These are phyloP conservation scores for Cystofilobasidium capitatum DNA, from an alignment of 768 basidiomycete genomes.

Conservation along the genomic window DNA sequence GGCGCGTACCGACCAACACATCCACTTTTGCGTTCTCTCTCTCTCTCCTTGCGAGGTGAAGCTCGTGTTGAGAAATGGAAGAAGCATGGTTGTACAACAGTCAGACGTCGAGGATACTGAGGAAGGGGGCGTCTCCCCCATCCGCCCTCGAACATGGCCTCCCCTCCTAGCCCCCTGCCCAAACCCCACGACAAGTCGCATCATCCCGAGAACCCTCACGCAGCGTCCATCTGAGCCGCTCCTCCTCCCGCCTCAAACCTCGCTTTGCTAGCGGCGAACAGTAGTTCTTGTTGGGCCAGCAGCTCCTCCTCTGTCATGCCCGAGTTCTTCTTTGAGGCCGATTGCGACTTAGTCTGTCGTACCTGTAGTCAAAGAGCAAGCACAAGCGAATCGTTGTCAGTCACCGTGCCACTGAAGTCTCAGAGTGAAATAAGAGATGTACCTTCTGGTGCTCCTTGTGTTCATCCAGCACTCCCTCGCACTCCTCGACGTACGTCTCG, in stretches of 20 bases:
- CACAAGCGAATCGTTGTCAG: too few species aligned
- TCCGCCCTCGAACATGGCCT: not conserved
- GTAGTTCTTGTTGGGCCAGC: constrained; percentile 69
- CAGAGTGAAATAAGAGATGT: too few species aligned
- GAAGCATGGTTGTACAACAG: not conserved
- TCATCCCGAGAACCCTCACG: not conserved
- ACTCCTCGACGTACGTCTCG: constrained; percentile 78
- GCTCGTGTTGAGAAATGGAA: not conserved
- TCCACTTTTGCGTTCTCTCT: too few species aligned
- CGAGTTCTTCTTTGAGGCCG: constrained; percentile 66
- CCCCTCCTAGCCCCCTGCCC: not conserved
- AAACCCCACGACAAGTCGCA: not conserved
- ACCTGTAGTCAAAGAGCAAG: constrained; percentile 46
- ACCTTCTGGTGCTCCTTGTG: constrained; percentile 95
- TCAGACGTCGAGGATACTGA: not conserved
- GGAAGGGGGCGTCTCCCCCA: not conserved
- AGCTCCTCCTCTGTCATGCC: constrained; percentile 88
- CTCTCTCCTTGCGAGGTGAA: too few species aligned
- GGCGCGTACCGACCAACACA: too few species aligned
- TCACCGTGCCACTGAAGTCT: too few species aligned
- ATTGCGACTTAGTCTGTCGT: constrained; percentile 73
- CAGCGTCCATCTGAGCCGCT: not conserved
- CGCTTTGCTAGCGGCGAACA: constrained; percentile 80
- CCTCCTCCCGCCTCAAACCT: constrained; percentile 36
- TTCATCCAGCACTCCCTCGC: constrained; percentile 85